These are phyloP conservation scores for Naganishia sp. DNA, from an alignment of 1,284 basidiomycete genomes.

Conservation along the genomic window DNA sequence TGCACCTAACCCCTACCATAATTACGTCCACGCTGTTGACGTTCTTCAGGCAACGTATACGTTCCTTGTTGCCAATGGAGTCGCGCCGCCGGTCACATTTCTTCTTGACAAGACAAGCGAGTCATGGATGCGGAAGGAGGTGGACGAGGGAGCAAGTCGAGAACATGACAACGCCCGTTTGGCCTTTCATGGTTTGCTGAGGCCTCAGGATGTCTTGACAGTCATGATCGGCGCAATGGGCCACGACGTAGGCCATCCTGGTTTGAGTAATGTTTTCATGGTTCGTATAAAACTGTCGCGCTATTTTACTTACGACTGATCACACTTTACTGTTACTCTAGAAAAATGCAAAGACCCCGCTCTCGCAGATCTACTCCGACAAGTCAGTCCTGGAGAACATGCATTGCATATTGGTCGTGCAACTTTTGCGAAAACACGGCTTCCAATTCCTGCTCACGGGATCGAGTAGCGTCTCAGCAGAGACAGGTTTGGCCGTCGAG, in stretches of 20 bases:
- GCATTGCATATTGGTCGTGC: slow-evolving; percentile 81
- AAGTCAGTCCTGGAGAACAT: slow-evolving; percentile 88
- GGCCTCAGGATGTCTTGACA: slow-evolving; percentile 73
- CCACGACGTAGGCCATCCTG: slow-evolving; percentile 93
- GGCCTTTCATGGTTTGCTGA: slow-evolving; percentile 58
- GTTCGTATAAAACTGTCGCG: slow-evolving; percentile 57
- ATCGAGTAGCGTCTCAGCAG: slow-evolving; percentile 28
- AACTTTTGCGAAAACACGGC: slow-evolving; percentile 77
- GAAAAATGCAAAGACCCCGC: slow-evolving; percentile 88
- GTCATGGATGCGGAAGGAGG: slow-evolving; percentile 40
- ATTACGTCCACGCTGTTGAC: slow-evolving; percentile 91
- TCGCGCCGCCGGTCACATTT: slow-evolving; percentile 70
- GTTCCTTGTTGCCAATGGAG: slow-evolving; percentile 72
- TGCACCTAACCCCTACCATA: slow-evolving; percentile 87
- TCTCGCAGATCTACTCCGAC: slow-evolving; percentile 83
- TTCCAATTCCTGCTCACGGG: slow-evolving; percentile 58
- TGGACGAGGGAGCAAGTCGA: slow-evolving; percentile 32
- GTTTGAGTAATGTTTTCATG: slow-evolving; percentile 87
- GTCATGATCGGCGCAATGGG: slow-evolving; percentile 87
- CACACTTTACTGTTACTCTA: slow-evolving; percentile 46
- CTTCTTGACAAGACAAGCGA: slow-evolving; percentile 39
- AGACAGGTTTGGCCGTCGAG: slow-evolving; percentile 16
- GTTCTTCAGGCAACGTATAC: slow-evolving; percentile 88
- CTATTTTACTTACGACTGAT: not conserved
- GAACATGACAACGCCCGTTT: slow-evolving; percentile 41